Evolutionary conservation across 139 green algal species (phyloP).

Genomic region (Diplosphaera chodatii): DNA sequence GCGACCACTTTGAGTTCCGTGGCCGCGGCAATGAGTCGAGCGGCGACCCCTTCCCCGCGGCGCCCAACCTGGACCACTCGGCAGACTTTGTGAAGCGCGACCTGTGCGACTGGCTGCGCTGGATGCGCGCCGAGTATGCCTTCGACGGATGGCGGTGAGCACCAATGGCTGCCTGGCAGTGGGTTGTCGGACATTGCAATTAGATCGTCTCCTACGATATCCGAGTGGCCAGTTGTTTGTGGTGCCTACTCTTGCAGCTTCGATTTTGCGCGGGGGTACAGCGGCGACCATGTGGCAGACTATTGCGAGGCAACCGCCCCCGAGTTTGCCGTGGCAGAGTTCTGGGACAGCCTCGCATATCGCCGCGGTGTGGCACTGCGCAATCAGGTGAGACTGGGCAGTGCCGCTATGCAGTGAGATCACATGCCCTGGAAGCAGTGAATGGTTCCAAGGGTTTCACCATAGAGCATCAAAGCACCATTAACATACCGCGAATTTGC

Average conservation of each 20-base stretch:
- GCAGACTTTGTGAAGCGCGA: constrained; percentile 56
- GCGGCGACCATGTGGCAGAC: constrained; percentile 33
- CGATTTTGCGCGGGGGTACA: constrained; percentile 52
- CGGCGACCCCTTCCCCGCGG: constrained; percentile 45
- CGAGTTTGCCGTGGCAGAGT: constrained; percentile 65
- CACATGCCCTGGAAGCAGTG: too few species aligned
- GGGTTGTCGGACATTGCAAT: too few species aligned
- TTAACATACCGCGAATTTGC: too few species aligned
- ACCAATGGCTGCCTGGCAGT: too few species aligned
- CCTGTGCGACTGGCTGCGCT: constrained; percentile 69
- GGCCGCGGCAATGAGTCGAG: constrained; percentile 44
- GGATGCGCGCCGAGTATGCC: constrained; percentile 62
- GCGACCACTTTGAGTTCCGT: constrained; percentile 42
- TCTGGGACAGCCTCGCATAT: constrained; percentile 64
- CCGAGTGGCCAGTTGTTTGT: too few species aligned
- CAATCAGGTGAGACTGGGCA: constrained; percentile 38
- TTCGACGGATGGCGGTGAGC: constrained; percentile 85
- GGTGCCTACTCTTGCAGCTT: too few species aligned
- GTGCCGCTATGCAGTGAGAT: too few species aligned
- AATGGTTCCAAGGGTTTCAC: too few species aligned
- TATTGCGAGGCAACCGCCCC: constrained; percentile 69
- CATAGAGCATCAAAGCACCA: too few species aligned
- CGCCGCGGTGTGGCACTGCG: constrained; percentile 18
- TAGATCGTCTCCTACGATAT: too few species aligned
- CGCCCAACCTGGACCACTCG: constrained; percentile 76